phyloP scores from a whole-genome alignment of 2,329 filamentous ascomycete species.

The Lachnellula arida region DNA sequence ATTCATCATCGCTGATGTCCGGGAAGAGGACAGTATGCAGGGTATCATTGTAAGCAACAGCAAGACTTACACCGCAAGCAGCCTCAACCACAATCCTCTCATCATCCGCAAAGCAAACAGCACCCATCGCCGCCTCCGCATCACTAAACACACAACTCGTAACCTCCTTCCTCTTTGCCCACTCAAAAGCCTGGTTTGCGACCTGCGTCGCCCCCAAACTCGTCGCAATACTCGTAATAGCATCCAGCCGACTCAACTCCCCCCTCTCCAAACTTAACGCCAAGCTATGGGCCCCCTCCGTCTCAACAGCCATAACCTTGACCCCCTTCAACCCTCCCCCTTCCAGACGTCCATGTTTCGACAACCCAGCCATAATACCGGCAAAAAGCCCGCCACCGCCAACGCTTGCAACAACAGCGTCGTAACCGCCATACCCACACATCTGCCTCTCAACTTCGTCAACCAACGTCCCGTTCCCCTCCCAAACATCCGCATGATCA shows the following conservation, averaged over 20 bases:
- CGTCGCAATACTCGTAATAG: constrained; percentile 71
- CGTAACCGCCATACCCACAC: constrained; percentile 40
- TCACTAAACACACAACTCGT: constrained; percentile 50
- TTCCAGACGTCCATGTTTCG: constrained; percentile 9
- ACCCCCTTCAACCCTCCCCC: constrained; percentile 1
- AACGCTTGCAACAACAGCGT: constrained; percentile 70
- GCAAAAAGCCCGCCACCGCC: constrained; percentile 78
- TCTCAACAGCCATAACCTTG: constrained; percentile 70
- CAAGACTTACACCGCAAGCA: constrained; percentile 78
- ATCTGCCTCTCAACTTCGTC: constrained; percentile 34
- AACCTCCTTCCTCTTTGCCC: constrained; percentile 37
- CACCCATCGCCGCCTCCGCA: constrained; percentile 73
- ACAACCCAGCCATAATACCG: constrained; percentile 62
- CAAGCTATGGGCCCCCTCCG: constrained; percentile 66
- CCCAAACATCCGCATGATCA: constrained; percentile 64
- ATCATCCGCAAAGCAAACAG: constrained; percentile 74
- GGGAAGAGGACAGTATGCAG: constrained; percentile 57
- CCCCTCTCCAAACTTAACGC: constrained; percentile 54
- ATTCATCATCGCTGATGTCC: constrained; percentile 50
- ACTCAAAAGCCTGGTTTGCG: constrained; percentile 61
- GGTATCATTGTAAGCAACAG: constrained; percentile 58
- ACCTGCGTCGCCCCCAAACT: constrained; percentile 68
- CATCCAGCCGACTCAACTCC: constrained; percentile 57
- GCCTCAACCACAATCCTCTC: constrained; percentile 77
- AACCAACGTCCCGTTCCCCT: constrained; percentile 56